Base-by-base conservation (phyloP, 169 alveolate species). In the Toxoplasma gondii region DNA sequence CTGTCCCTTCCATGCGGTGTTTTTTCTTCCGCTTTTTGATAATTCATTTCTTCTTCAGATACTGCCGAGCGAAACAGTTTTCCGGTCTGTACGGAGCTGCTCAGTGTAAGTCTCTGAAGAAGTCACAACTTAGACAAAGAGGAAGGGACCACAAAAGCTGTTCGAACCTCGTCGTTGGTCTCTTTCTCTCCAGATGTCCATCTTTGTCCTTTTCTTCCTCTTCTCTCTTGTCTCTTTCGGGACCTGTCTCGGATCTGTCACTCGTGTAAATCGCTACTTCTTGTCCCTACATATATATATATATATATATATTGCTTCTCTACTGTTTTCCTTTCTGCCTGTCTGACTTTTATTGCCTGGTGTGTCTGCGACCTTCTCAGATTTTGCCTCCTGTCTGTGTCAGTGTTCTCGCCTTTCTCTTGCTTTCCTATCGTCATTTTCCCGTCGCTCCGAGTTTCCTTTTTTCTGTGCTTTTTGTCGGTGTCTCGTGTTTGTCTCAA, bases 11-110 rank as follows among this genome's bases (percentile, higher is more conserved):
- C 4, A 49, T 12, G 58, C 58, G 58, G 58, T 49, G 4, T 49
- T 12, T 12, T 12, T 49, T 49, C 22, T 12, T 49, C 4, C 58
- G 12, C 58, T 49, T 49, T 49, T 49, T 12, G 4, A 12, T 74
- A 0, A 17, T 31, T 74, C 39, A 5, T 27, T 19, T 17, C 9
- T 24, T 34, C 19, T n/a, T 31, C 84, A 74, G 84, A 36, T 74
- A 74, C 84, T 74, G 84, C 84, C 39, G 84, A 10, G 44, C 84
- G 44, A 74, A 74, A 19, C 84, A 74, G 44, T 36, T 74, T 24
- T 7, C 39, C 9, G 84, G 84, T 7, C 9, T 31, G 12, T 74
- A 74, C 44, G 84, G 84, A 17, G 84, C 44, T 2, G 84, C 84
- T 16, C 84, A 74, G 43, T 74, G 84, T 74, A 74, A 74, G 84